phyloP scores from a whole-genome alignment of 2,329 filamentous ascomycete species.

The Colletotrichum zoysiae region DNA sequence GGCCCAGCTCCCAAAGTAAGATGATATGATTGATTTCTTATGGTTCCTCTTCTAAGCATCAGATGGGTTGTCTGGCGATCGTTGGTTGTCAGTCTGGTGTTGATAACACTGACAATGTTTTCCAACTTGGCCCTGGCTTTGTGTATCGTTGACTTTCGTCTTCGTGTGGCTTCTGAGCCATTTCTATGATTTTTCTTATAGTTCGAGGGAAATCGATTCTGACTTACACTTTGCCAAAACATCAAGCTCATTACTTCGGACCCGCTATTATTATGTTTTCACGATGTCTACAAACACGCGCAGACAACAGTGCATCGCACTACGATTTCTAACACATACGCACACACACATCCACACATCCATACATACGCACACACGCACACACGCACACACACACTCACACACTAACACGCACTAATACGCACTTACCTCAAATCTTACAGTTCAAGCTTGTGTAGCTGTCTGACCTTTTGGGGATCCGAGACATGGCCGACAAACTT shows the following conservation, averaged over 20 bases:
- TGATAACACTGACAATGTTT: neutral
- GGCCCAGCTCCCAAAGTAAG: conserved; percentile 15
- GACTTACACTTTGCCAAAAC: conserved; percentile 56
- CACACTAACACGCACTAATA: neutral
- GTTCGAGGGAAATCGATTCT: conserved; percentile 48
- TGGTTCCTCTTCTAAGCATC: conserved; percentile 1
- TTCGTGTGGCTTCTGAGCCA: neutral
- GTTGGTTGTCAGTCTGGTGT: neutral
- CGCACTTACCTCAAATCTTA: conserved; percentile 12
- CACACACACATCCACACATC: neutral
- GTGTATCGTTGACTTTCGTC: neutral
- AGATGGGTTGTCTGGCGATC: conserved; percentile 3
- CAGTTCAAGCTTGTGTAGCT: neutral
- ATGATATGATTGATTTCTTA: conserved; percentile 10
- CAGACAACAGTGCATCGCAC: conserved; percentile 24
- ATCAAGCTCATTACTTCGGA: conserved; percentile 28
- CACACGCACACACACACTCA: too few species aligned
- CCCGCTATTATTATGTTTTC: conserved; percentile 43
- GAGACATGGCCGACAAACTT: neutral
- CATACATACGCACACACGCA: too few species aligned
- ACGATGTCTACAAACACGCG: conserved; percentile 46
- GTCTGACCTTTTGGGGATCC: conserved; percentile 7
- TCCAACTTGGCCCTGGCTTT: neutral
- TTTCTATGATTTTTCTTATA: conserved; percentile 24
- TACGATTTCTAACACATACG: conserved; percentile 30